Evolutionary conservation across 2,329 filamentous ascomycete genomes (phyloP).

Genomic region (Curvularia verruculosa): DNA sequence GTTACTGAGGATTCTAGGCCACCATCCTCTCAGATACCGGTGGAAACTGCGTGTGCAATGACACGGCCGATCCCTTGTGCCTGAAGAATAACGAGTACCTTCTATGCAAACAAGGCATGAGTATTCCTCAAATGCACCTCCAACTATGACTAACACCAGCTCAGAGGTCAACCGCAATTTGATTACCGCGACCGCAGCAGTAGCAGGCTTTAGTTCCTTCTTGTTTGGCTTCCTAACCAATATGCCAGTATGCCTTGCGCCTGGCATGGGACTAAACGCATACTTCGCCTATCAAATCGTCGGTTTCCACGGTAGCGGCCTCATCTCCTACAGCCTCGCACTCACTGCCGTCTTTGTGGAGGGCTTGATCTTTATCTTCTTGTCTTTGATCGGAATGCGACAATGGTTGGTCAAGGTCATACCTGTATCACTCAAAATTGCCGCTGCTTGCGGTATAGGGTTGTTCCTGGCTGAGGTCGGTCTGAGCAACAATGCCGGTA

Average conservation of each 20-base stretch:
- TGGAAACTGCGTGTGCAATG: conserved; percentile 74
- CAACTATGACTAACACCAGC: conserved; percentile 1
- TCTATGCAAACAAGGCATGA: conserved; percentile 58
- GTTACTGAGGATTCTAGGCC: conserved; percentile 34
- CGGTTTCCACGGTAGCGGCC: conserved; percentile 74
- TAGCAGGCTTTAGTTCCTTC: conserved; percentile 77
- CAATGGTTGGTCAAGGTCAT: conserved; percentile 87
- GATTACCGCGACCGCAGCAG: conserved; percentile 83
- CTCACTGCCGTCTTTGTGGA: conserved; percentile 88
- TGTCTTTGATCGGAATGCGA: conserved; percentile 80
- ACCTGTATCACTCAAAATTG: conserved; percentile 82
- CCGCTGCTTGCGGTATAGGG: conserved; percentile 83
- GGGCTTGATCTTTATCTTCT: conserved; percentile 80
- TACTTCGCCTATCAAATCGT: conserved; percentile 87
- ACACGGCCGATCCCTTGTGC: conserved; percentile 59
- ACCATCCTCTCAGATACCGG: conserved; percentile 62
- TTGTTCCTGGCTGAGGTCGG: conserved; percentile 79
- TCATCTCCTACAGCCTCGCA: conserved; percentile 75
- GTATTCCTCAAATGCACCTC: neutral
- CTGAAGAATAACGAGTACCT: conserved; percentile 62
- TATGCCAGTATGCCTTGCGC: conserved; percentile 57
- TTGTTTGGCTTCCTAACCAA: conserved; percentile 83
- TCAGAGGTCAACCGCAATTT: conserved; percentile 72
- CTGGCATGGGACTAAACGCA: conserved; percentile 68
- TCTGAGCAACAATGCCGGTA: conserved; percentile 78